These are phyloP conservation scores for Pseudoneurospora amorphoporcata DNA, from an alignment of 495 filamentous ascomycete genomes.

Conservation along the genomic window DNA sequence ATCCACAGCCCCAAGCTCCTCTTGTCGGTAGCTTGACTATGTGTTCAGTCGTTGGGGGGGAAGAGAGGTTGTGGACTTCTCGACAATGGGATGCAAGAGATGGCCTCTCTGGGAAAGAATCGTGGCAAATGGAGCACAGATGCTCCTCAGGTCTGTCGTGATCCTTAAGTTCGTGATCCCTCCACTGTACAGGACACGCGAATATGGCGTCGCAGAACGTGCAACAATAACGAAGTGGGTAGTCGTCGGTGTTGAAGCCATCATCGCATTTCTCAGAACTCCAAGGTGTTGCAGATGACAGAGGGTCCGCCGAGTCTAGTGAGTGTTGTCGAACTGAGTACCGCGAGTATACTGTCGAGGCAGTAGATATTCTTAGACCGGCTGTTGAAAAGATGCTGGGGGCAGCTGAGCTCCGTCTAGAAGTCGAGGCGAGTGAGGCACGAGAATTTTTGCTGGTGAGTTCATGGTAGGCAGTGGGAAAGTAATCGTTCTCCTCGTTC, in stretches of 20 bases:
- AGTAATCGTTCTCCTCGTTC: background rate
- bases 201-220: constrained; percentile 18
- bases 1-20: constrained; percentile 20
- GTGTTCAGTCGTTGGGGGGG: background rate
- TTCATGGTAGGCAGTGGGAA: background rate
- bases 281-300: constrained; percentile 7
- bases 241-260: background rate
- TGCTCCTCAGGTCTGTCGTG: constrained; percentile 9
- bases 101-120: background rate
- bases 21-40: background rate
- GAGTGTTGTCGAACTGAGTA: constrained; percentile 12
- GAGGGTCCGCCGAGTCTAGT: constrained; percentile 10
- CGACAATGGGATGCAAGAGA: constrained; percentile 5
- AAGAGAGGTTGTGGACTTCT: constrained; percentile 1
- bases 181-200: constrained; percentile 12
- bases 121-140: constrained; percentile 6
- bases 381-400: constrained; percentile 17
- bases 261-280: constrained; percentile 6
- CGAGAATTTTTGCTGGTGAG: constrained; percentile 2
- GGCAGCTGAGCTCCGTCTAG: constrained; percentile 8
- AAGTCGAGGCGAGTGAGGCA: constrained; percentile 10
- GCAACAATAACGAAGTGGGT: constrained; percentile 8
- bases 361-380: background rate
- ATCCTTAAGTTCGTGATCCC: constrained; percentile 9
- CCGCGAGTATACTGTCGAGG: constrained; percentile 4